Evolutionary conservation across 1,284 basidiomycete genomes (phyloP).

Genomic region (Ceratobasidium sp.): DNA sequence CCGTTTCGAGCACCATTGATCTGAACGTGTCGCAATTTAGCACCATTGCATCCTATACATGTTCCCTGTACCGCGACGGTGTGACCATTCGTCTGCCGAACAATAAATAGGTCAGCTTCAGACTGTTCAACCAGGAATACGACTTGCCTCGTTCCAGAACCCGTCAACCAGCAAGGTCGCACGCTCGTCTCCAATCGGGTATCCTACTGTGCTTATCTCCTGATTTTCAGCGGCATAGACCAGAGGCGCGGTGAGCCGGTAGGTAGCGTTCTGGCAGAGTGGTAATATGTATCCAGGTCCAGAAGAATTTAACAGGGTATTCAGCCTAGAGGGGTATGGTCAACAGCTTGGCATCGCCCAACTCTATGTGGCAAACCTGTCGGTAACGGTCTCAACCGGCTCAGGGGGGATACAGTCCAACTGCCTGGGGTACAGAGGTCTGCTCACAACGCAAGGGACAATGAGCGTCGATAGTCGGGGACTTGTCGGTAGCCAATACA

Average conservation of each 20-base stretch:
- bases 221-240: conserved; percentile 56
- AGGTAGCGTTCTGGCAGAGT: conserved; percentile 54
- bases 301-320: conserved; percentile 29
- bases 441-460: background rate
- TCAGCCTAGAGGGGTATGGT: background rate
- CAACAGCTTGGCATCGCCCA: background rate
- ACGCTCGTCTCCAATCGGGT: conserved; percentile 52
- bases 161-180: conserved; percentile 52
- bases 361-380: conserved; percentile 26
- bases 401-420: conserved; percentile 39
- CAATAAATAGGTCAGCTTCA: conserved; percentile 46
- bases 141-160: conserved; percentile 31
- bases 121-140: conserved; percentile 37
- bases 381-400: conserved; percentile 40
- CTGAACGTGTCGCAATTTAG: conserved; percentile 46
- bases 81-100: conserved; percentile 38
- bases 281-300: conserved; percentile 53
- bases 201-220: conserved; percentile 55
- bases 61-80: conserved; percentile 46
- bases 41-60: conserved; percentile 44
- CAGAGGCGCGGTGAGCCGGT: conserved; percentile 52
- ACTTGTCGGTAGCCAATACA: background rate
- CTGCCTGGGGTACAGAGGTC: conserved; percentile 14
- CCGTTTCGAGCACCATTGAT: conserved; percentile 51
- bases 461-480: background rate